A percentile compares a stretch with the other conserved stretches of the same genome.
These are phyloP conservation scores for Plasmopara muralis DNA, from an alignment of 352 stramenopile genomes.

Conservation along the genomic window DNA sequence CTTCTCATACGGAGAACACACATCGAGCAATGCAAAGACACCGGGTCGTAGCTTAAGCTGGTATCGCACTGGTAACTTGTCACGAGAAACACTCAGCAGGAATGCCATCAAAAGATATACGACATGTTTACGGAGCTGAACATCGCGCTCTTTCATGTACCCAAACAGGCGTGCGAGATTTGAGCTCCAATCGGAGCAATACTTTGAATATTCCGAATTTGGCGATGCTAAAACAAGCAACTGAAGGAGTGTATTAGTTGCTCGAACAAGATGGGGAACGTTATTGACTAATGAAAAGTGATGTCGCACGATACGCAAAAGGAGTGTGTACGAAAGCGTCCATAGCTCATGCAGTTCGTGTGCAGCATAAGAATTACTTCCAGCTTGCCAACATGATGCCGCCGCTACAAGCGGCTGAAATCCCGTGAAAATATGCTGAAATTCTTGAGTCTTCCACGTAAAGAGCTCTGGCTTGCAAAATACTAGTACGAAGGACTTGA, in stretches of 20 bases:
- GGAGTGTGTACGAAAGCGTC: slow-evolving; percentile 68
- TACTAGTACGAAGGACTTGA: slow-evolving; percentile 56
- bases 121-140: slow-evolving; percentile 76
- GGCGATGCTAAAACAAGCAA: slow-evolving; percentile 40
- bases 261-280: slow-evolving; percentile 60
- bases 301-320: slow-evolving; percentile 71
- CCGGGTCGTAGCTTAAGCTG: slow-evolving; percentile 68
- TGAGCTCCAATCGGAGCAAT: slow-evolving; percentile 61
- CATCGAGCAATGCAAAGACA: slow-evolving; percentile 73
- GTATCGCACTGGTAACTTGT: slow-evolving; percentile 45
- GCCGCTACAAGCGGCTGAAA: slow-evolving; percentile 52
- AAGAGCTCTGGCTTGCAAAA: slow-evolving; percentile 79
- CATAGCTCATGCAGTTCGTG: slow-evolving; percentile 63
- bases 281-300: slow-evolving; percentile 68
- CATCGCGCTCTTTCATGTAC: slow-evolving; percentile 81
- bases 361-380: slow-evolving; percentile 10
- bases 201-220: slow-evolving; percentile 10
- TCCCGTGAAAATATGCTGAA: slow-evolving; percentile 57
- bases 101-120: slow-evolving; percentile 77
- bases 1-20: slow-evolving; percentile 81
- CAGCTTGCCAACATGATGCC: slow-evolving; percentile 23
- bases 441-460: slow-evolving; percentile 64
- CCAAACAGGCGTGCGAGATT: slow-evolving; percentile 81
- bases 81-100: slow-evolving; percentile 50
- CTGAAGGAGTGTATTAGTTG: slow-evolving; percentile 60